Evolutionary conservation across 1,284 basidiomycete genomes (phyloP).

Genomic region (Chalciporus piperatoides): DNA sequence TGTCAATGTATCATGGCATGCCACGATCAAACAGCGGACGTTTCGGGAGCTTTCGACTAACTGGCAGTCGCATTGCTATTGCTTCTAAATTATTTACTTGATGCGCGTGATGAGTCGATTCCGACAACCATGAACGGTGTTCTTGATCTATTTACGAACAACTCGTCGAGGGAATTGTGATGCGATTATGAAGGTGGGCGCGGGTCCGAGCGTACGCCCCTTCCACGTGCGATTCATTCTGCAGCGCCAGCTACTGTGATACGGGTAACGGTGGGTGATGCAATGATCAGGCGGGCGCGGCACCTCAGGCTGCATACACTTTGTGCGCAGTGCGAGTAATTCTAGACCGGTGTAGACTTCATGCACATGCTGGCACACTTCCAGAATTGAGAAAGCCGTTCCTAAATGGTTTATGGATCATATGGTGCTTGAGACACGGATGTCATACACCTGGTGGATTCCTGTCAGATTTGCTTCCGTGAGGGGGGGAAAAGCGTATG

Average conservation of each 20-base stretch:
- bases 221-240: slow-evolving; percentile 24
- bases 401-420: background rate
- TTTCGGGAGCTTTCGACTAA: background rate
- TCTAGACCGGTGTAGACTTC: background rate
- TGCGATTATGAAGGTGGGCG: slow-evolving; percentile 4
- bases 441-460: background rate
- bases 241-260: slow-evolving; percentile 10
- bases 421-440: background rate
- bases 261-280: background rate
- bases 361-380: background rate
- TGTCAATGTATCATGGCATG: background rate
- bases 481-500: too few species aligned
- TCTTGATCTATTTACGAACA: background rate
- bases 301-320: background rate
- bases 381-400: background rate
- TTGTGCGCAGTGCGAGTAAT: too few species aligned
- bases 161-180: background rate
- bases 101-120: slow-evolving; percentile 16
- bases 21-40: slow-evolving; percentile 7
- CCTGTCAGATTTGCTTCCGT: background rate
- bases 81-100: slow-evolving; percentile 5
- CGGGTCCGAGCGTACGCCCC: slow-evolving; percentile 12
- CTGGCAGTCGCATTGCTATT: background rate
- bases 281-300: background rate
- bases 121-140: slow-evolving; percentile 4